A percentile compares a stretch with the other conserved stretches of the same genome.
phyloP scores from a whole-genome alignment of 1,284 basidiomycete genomes.

The Rhodotorula mucilaginosa region DNA sequence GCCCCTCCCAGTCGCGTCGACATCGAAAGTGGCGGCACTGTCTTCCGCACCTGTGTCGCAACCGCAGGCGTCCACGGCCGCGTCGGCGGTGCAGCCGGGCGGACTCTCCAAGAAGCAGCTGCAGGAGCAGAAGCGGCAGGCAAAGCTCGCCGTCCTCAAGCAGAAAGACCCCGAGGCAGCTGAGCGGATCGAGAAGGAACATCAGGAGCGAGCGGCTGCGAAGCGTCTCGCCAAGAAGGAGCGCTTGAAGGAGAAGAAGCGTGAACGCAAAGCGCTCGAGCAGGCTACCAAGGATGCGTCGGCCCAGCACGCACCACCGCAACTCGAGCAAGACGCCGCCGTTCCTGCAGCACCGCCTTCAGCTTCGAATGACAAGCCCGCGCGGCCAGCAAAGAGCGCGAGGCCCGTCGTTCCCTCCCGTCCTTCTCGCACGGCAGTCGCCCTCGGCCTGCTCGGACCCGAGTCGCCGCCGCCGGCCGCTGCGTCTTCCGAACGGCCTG shows the following conservation, averaged over 20 bases:
- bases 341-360: slow-evolving; percentile 45
- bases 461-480: background rate
- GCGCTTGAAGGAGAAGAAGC: slow-evolving; percentile 22
- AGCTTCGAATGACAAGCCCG: slow-evolving; percentile 1
- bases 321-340: background rate
- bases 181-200: slow-evolving; percentile 22
- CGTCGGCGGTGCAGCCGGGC: background rate
- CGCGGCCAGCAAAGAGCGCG: background rate
- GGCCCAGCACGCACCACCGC: slow-evolving; percentile 44
- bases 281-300: slow-evolving; percentile 27
- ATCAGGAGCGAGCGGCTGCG: slow-evolving; percentile 14
- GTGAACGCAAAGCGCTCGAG: slow-evolving; percentile 14
- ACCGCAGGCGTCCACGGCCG: background rate
- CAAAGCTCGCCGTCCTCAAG: slow-evolving; percentile 26
- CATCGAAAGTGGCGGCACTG: background rate
- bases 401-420: slow-evolving; percentile 25
- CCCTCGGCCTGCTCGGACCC: slow-evolving; percentile 25
- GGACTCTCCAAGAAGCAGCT: slow-evolving; percentile 24
- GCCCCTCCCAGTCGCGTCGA: background rate
- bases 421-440: slow-evolving; percentile 29
- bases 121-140: slow-evolving; percentile 8
- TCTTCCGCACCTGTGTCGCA: background rate
- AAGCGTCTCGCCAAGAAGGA: slow-evolving; percentile 25
- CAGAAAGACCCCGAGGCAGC: slow-evolving; percentile 26
- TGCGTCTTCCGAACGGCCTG: slow-evolving; percentile 7